These are phyloP conservation scores for Spergularia marina DNA, from an alignment of 148 eudicot genomes.

Conservation along the genomic window DNA sequence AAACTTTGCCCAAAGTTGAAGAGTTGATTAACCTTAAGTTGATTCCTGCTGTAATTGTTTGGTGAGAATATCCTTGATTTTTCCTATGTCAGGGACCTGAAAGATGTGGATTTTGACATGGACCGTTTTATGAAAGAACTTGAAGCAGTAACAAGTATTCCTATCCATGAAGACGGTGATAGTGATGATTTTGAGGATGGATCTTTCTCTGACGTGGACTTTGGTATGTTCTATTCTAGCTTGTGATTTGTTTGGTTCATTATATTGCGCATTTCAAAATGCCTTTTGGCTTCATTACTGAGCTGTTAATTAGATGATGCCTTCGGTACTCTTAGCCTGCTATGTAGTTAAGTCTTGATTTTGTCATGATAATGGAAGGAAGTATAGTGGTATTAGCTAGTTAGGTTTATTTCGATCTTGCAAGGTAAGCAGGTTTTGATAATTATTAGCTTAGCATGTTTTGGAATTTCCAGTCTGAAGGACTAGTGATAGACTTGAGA, in stretches of 20 bases:
- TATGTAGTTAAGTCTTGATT: too few species aligned
- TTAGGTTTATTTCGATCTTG: too few species aligned
- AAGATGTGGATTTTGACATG: slow-evolving; percentile 71
- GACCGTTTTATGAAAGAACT: slow-evolving; percentile 83
- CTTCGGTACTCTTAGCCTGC: too few species aligned
- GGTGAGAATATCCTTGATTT: slow-evolving; percentile 11
- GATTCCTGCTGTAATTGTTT: not conserved
- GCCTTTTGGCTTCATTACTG: not conserved
- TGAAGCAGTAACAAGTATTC: slow-evolving; percentile 54
- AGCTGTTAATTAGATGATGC: too few species aligned
- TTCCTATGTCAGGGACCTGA: slow-evolving; percentile 37
- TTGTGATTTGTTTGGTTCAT: not conserved
- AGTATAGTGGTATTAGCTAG: too few species aligned
- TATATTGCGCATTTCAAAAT: not conserved
- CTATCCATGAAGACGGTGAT: slow-evolving; percentile 33
- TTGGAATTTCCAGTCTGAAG: too few species aligned
- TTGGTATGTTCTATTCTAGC: slow-evolving; percentile 44
- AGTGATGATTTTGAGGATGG: slow-evolving; percentile 63
- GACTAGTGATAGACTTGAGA: too few species aligned
- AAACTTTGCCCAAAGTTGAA: not conserved
- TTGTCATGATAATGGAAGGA: too few species aligned
- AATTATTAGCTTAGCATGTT: too few species aligned
- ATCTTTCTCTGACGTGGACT: slow-evolving; percentile 82
- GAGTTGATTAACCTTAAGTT: not conserved
- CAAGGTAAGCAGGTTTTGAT: too few species aligned